Percentiles rank a stretch among this genome's conserved stretches.
Conservation (phyloP, 2,329 filamentous ascomycete species). For the Fusarium duplospermum region DNA sequence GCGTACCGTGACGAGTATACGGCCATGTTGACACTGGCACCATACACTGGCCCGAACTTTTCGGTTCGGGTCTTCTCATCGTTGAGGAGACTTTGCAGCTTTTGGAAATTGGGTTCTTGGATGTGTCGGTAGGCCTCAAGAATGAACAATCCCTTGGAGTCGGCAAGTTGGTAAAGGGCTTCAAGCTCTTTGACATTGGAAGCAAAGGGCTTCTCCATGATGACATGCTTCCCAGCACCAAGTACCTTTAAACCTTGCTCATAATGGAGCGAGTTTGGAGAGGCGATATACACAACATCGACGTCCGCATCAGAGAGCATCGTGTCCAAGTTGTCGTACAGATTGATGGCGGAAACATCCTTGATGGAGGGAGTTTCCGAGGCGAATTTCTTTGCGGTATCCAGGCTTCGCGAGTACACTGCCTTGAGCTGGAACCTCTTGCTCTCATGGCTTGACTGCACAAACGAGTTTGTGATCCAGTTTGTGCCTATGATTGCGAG, state of each 20-base stretch:
- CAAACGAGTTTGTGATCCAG: conserved; percentile 38
- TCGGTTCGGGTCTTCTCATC: conserved; percentile 18
- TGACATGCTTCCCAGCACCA: conserved; percentile 22
- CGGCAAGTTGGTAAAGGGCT: conserved; percentile 25
- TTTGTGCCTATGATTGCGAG: conserved; percentile 36
- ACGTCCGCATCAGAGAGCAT: conserved; percentile 18
- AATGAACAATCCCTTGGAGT: conserved; percentile 23
- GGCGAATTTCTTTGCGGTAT: conserved; percentile 29
- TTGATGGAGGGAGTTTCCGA: conserved; percentile 26
- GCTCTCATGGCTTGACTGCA: conserved; percentile 34
- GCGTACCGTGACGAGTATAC: conserved; percentile 19
- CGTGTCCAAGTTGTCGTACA: conserved; percentile 23
- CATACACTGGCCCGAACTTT: conserved; percentile 25
- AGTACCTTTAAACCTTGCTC: conserved; percentile 23
- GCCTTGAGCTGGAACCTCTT: conserved; percentile 21
- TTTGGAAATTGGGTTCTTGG: conserved; percentile 37
- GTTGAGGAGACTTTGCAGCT: conserved; percentile 23
- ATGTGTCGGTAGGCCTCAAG: conserved; percentile 36
- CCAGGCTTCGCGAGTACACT: conserved; percentile 29
- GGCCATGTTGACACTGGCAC: conserved; percentile 31
- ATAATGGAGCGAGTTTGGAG: conserved; percentile 36
- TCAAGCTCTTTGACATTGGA: conserved; percentile 27
- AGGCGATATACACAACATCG: conserved; percentile 31
- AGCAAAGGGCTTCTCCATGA: conserved; percentile 37
- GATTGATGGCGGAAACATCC: background rate